Base-by-base conservation (phyloP, 495 filamentous ascomycete genomes). In the Hyaloscypha variabilis region DNA sequence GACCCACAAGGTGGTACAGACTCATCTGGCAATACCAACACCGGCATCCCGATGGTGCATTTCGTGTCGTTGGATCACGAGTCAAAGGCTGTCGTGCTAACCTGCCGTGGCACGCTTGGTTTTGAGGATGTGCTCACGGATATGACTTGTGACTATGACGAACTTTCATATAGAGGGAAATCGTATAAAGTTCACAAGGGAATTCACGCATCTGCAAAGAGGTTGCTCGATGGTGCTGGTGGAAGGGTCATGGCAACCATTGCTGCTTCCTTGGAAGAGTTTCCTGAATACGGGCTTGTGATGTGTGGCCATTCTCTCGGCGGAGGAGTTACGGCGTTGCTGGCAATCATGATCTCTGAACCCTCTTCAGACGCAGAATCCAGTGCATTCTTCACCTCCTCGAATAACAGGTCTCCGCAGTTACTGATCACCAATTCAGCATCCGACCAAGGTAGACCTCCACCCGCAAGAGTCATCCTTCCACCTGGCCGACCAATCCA, bases 81-180 rank as follows among this genome's bases (percentile, higher is more conserved):
- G 49, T 91, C 90, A 11, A 89, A 88, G 71, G 90, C 90, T 0
- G 83, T 94, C 8, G 90, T 93, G 0, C 80, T 94, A 10, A 89
- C 89, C 5, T 89, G 91, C 28, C 82, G 91, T 14, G 91, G 91
- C 0, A 94, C 91, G 0, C 82, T 92, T 58, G 91, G 90, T 0
- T 92, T 94, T 66, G 90, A 93, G 69, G 91, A 94, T 67, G 85
- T 93, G 14, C 81, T 94, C 19, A 90, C 90, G 13, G 91, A 94
- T 68, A 87, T 93, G 83, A 90, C 89, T 36, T 94, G 91, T 72
- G 91, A 93, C 62, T 94, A 91, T 64, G 90, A 92, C 67, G 85
- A 89, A 56, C 81, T 94, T 0, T 67, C 79, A 31, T 90, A 89
- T 82, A 83, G 87, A 57, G 89, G 88, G 17, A 84, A 80, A 57